phyloP scores from a whole-genome alignment of 1,139 yeast species.

The Blastobotrys petasosporus region DNA sequence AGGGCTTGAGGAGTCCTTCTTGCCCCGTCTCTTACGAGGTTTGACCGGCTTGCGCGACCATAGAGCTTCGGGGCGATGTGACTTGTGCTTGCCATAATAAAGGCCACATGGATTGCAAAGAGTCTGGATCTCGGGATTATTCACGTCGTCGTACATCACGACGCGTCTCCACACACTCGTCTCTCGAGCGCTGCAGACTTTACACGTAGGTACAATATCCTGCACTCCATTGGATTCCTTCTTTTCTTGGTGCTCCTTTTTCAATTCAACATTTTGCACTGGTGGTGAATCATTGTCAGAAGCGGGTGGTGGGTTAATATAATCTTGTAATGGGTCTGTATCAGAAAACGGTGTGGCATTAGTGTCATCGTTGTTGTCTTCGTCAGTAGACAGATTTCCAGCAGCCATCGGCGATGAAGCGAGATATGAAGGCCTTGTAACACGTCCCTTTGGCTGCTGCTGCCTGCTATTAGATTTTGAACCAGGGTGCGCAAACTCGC shows the following conservation, averaged over 20 bases:
- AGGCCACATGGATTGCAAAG: conserved; percentile 38
- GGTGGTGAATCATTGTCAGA: too few species aligned
- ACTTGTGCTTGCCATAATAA: conserved; percentile 29
- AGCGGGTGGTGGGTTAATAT: too few species aligned
- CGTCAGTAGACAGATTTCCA: conserved; percentile 5
- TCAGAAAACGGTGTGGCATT: conserved; percentile 5
- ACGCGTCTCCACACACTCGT: conserved; percentile 32
- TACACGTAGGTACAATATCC: too few species aligned
- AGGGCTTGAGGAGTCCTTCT: not conserved
- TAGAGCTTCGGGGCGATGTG: conserved; percentile 31
- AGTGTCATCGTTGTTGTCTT: not conserved
- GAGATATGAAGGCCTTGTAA: not conserved
- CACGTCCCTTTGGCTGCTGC: not conserved
- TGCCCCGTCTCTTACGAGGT: not conserved
- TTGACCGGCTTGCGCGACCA: conserved; percentile 25
- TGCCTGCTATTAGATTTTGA: not conserved
- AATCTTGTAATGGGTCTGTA: too few species aligned
- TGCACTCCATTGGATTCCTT: too few species aligned
- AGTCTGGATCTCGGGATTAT: conserved; percentile 17
- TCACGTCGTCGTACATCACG: conserved; percentile 12
- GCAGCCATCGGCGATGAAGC: conserved; percentile 2
- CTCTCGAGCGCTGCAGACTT: too few species aligned
- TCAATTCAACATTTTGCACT: too few species aligned
- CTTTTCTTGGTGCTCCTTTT: too few species aligned
- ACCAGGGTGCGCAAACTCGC: not conserved